A percentile compares a stretch with the other conserved stretches of the same genome.
phyloP scores from a whole-genome alignment of 2,329 filamentous ascomycete species.

The Stenocarpella maydis region DNA sequence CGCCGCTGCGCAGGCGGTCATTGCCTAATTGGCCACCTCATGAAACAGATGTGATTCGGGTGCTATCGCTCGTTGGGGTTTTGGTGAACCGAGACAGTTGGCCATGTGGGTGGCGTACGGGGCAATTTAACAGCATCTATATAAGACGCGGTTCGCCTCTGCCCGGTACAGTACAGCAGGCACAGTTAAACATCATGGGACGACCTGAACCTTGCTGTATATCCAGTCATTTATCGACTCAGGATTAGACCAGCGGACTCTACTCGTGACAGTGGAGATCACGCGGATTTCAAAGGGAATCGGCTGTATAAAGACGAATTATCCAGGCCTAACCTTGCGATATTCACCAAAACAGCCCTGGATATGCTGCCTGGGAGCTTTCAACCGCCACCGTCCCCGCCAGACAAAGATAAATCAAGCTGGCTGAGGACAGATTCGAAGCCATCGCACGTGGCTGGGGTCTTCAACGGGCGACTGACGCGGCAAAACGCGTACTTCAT shows the following conservation, averaged over 20 bases:
- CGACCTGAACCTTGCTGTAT: not conserved
- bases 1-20: not conserved
- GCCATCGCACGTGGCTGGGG: not conserved
- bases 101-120: not conserved
- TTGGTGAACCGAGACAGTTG: not conserved
- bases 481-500: constrained; percentile 9
- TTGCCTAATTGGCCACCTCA: not conserved
- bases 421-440: not conserved
- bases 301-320: not conserved
- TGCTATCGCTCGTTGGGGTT: not conserved
- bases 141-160: no score
- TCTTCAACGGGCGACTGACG: not conserved
- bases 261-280: not conserved
- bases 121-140: not conserved
- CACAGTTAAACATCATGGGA: not conserved
- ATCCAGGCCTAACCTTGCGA: not conserved
- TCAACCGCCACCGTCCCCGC: not conserved
- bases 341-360: not conserved
- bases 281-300: not conserved
- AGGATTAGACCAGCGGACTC: not conserved
- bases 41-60: not conserved
- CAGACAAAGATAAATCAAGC: not conserved
- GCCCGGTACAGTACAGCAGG: not conserved
- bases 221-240: not conserved
- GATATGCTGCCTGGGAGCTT: not conserved